Percentiles rank a stretch among this genome's conserved stretches.
Evolutionary conservation across 768 basidiomycete genomes (phyloP).

Genomic region (Psilocybe cubensis): DNA sequence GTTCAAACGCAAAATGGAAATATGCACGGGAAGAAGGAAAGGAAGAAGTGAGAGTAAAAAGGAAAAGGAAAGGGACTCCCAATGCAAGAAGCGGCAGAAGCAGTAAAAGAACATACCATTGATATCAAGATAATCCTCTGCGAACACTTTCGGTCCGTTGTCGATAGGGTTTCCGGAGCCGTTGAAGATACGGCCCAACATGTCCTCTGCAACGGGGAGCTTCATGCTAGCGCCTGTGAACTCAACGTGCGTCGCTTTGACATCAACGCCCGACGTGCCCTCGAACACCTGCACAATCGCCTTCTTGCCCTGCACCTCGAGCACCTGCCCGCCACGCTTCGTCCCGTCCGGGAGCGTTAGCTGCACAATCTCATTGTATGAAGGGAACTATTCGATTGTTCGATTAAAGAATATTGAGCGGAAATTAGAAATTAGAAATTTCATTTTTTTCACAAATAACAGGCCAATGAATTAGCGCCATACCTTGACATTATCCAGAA

Average conservation of each 20-base stretch:
- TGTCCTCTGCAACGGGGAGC: slow-evolving; percentile 97
- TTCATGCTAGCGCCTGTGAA: slow-evolving; percentile 99
- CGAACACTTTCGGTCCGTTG: slow-evolving; percentile 98
- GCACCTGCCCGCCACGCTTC: slow-evolving; percentile 94
- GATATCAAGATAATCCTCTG: slow-evolving; percentile 99
- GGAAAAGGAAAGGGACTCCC: slow-evolving; percentile 14
- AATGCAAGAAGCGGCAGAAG: no score
- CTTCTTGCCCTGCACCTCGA: slow-evolving; percentile 98
- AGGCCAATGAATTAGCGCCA: no score
- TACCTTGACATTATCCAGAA: slow-evolving; percentile 98
- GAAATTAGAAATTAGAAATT: neutral
- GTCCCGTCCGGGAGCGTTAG: slow-evolving; percentile 95
- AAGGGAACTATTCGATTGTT: slow-evolving; percentile 70
- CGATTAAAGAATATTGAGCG: slow-evolving; percentile 26
- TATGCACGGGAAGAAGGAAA: neutral
- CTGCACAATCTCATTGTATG: slow-evolving; percentile 98
- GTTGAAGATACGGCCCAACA: slow-evolving; percentile 99
- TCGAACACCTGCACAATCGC: slow-evolving; percentile 99
- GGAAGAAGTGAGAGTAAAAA: neutral
- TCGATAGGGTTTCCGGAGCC: slow-evolving; percentile 98
- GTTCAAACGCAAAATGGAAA: neutral
- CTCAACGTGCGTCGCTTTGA: slow-evolving; percentile 96
- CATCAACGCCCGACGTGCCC: slow-evolving; percentile 96
- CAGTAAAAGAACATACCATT: slow-evolving; percentile 83
- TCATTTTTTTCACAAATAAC: neutral